These are phyloP conservation scores for Zopfia rhizophila DNA, from an alignment of 2,329 filamentous ascomycete genomes.

Conservation along the genomic window DNA sequence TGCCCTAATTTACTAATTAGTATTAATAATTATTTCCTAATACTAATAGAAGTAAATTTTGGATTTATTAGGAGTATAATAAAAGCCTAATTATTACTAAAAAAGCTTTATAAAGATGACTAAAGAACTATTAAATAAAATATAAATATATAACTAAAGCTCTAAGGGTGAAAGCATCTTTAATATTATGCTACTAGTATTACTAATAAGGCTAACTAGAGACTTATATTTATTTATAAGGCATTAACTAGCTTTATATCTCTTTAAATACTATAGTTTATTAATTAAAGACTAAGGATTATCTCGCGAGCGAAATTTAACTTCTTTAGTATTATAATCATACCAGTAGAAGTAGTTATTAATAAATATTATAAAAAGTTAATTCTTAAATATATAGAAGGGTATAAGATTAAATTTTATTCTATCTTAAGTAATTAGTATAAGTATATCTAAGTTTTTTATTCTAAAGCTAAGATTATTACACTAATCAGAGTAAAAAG, in stretches of 20 bases:
- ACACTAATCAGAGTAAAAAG: slow-evolving; percentile 25
- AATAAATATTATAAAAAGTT: slow-evolving; percentile 46
- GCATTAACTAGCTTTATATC: slow-evolving; percentile 22
- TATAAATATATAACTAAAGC: slow-evolving; percentile 26
- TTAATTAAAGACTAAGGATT: slow-evolving; percentile 20
- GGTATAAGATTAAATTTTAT: slow-evolving; percentile 49
- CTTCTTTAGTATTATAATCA: slow-evolving; percentile 16
- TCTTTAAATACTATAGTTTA: slow-evolving; percentile 29
- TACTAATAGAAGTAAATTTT: slow-evolving; percentile 37
- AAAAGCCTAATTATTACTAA: slow-evolving; percentile 26
- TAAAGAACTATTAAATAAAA: slow-evolving; percentile 12
- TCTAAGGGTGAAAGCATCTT: slow-evolving; percentile 31
- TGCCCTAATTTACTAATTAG: slow-evolving; percentile 33
- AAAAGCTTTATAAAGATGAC: slow-evolving; percentile 29
- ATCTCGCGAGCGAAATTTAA: slow-evolving; percentile 23
- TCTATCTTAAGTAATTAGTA: slow-evolving; percentile 24
- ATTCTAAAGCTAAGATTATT: slow-evolving; percentile 52
- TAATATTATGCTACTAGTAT: slow-evolving; percentile 19
- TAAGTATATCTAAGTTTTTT: slow-evolving; percentile 30
- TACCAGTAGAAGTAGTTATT: slow-evolving; percentile 40
- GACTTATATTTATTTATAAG: slow-evolving; percentile 11
- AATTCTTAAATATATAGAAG: slow-evolving; percentile 27
- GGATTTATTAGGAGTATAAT: slow-evolving; percentile 3
- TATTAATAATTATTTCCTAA: slow-evolving; percentile 37
- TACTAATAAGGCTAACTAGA: slow-evolving; percentile 24